These are phyloP conservation scores for Trichopus zeylanicus DNA, from an alignment of 116 monocot species.

Conservation along the genomic window DNA sequence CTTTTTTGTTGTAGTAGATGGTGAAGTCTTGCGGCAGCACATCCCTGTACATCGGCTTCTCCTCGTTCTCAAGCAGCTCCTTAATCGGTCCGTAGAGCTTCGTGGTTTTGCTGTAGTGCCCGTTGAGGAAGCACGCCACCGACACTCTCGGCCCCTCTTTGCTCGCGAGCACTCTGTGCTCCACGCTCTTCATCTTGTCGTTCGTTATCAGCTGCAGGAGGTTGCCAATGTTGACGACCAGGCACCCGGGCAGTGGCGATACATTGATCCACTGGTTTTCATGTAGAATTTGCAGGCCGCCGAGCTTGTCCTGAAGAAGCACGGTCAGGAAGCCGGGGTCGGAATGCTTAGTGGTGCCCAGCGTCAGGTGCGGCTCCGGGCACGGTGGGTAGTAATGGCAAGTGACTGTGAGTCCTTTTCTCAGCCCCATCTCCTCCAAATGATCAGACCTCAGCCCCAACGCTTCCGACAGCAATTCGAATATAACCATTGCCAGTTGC, in stretches of 20 bases:
- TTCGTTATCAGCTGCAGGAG: conserved; percentile 33
- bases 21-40: too few relatives aligned
- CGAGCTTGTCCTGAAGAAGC: conserved; percentile 51
- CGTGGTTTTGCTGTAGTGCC: not conserved
- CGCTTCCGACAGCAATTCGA: conserved; percentile 32
- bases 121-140: conserved; percentile 12
- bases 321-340: conserved; percentile 47
- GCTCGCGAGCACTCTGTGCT: conserved; percentile 20
- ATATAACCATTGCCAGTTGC: conserved; percentile 16
- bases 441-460: conserved; percentile 22
- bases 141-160: conserved; percentile 13
- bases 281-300: conserved; percentile 57
- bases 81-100: conserved; percentile 16
- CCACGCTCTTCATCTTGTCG: conserved; percentile 23
- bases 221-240: conserved; percentile 53
- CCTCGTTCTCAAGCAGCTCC: conserved; percentile 24
- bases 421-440: conserved; percentile 29
- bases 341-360: conserved; percentile 50
- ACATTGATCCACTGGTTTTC: conserved; percentile 47
- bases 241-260: conserved; percentile 20
- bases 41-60: too few relatives aligned
- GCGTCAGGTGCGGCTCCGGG: conserved; percentile 42
- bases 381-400: conserved; percentile 30
- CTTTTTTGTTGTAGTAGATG: too few relatives aligned
- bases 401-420: not conserved